Percentiles rank a stretch among this genome's conserved stretches.
These are phyloP conservation scores for Rhodotorula diobovata DNA, from an alignment of 768 basidiomycete genomes.

Conservation along the genomic window DNA sequence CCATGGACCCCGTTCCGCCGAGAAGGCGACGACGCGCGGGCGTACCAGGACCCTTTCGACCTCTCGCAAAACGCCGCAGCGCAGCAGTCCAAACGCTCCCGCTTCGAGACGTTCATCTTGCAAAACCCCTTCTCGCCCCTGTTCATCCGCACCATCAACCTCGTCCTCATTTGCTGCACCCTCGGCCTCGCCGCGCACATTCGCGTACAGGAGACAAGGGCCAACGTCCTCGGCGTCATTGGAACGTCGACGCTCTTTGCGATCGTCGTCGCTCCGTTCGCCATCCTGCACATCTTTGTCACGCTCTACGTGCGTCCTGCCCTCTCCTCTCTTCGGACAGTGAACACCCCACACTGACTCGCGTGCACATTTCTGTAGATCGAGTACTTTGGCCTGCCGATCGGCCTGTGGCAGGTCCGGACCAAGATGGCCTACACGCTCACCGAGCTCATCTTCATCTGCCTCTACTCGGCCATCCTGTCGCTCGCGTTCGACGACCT, in stretches of 20 bases:
- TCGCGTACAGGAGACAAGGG: conserved; percentile 56
- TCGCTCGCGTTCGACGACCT: conserved; percentile 87
- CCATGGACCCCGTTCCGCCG: conserved; percentile 40
- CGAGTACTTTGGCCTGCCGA: conserved; percentile 85
- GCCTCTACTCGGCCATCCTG: conserved; percentile 85
- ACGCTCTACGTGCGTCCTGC: conserved; percentile 70
- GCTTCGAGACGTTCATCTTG: conserved; percentile 34
- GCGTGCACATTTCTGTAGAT: conserved; percentile 54
- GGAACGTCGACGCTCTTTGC: conserved; percentile 80
- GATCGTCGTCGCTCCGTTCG: conserved; percentile 77
- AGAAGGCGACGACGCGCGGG: conserved; percentile 1
- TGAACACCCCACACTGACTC: neutral
- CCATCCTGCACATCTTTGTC: conserved; percentile 75
- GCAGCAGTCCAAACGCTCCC: conserved; percentile 11
- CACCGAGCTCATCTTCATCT: conserved; percentile 77
- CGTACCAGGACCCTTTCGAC: conserved; percentile 33
- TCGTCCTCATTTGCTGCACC: conserved; percentile 72
- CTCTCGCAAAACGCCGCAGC: conserved; percentile 6
- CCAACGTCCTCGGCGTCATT: conserved; percentile 62
- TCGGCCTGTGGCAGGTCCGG: conserved; percentile 88
- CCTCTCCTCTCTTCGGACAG: conserved; percentile 9
- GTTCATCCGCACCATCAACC: conserved; percentile 75
- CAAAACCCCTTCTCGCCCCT: conserved; percentile 41
- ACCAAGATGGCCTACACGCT: conserved; percentile 67
- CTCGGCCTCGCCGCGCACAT: conserved; percentile 72